Percentiles rank a stretch among this genome's conserved stretches.
phyloP scores from a whole-genome alignment of 805 yeast species.

The Metschnikowia drakensbergensis region DNA sequence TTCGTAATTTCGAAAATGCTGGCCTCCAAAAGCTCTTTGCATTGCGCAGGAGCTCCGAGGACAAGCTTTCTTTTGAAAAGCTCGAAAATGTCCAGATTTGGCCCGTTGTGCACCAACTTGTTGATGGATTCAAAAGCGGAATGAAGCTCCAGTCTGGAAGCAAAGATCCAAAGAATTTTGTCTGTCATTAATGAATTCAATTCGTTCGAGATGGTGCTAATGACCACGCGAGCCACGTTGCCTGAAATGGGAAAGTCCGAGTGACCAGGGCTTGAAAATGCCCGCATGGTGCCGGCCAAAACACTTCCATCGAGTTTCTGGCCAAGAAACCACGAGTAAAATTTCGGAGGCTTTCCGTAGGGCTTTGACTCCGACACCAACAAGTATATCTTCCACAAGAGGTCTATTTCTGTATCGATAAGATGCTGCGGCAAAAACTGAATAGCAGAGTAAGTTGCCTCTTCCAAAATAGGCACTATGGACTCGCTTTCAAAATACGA shows the following conservation, averaged over 20 bases:
- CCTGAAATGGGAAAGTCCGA: not conserved
- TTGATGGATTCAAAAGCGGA: conserved; percentile 16
- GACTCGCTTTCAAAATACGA: conserved; percentile 44
- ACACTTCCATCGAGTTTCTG: not conserved
- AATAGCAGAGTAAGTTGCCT: conserved; percentile 41
- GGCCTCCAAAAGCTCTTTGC: conserved; percentile 47
- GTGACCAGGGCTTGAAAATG: not conserved
- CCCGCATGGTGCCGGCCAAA: not conserved
- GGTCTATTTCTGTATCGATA: conserved; percentile 28
- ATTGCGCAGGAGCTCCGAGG: conserved; percentile 48
- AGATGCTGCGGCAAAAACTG: conserved; percentile 31
- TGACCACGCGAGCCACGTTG: not conserved
- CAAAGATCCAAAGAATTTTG: conserved; percentile 23
- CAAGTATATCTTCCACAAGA: conserved; percentile 48
- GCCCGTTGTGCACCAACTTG: not conserved
- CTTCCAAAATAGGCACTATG: conserved; percentile 47
- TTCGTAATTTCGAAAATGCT: conserved; percentile 43
- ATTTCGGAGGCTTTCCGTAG: conserved; percentile 19
- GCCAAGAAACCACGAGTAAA: conserved; percentile 16
- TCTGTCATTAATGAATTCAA: conserved; percentile 22
- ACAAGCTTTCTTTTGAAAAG: conserved; percentile 47
- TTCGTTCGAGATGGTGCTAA: conserved; percentile 35
- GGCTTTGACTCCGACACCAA: conserved; percentile 41
- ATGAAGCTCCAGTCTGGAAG: conserved; percentile 44
- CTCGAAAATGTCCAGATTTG: conserved; percentile 30